phyloP scores from a whole-genome alignment of 1,284 basidiomycete species.

The Tremellales sp. region DNA sequence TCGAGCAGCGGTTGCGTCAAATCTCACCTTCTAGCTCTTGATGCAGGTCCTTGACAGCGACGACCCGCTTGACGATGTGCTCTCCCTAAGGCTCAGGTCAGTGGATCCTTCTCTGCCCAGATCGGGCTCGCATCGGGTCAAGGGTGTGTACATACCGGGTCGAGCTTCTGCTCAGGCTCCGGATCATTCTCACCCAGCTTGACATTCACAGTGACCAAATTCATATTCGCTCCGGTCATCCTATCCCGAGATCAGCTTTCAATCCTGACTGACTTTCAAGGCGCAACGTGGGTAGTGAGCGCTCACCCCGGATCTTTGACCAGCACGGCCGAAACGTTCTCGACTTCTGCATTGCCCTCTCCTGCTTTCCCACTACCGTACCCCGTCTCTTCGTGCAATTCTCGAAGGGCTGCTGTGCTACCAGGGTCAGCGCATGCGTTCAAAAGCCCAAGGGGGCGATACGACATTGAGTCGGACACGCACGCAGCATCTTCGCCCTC shows the following conservation, averaged over 20 bases:
- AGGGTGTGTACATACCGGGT: conserved; percentile 31
- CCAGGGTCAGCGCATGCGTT: neutral
- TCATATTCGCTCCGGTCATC: conserved; percentile 52
- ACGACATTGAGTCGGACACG: conserved; percentile 23
- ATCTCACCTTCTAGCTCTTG: conserved; percentile 61
- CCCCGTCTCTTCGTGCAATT: conserved; percentile 87
- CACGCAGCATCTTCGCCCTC: conserved; percentile 69
- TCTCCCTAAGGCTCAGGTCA: conserved; percentile 71
- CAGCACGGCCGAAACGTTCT: conserved; percentile 64
- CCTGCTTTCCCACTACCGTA: conserved; percentile 55
- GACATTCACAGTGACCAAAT: conserved; percentile 50
- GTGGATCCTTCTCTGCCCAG: no score
- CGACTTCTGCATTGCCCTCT: conserved; percentile 52
- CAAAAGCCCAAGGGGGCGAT: neutral
- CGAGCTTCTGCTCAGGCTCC: conserved; percentile 44
- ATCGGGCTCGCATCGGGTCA: no score
- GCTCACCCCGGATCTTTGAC: conserved; percentile 65
- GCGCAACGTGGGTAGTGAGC: no score
- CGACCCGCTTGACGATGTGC: conserved; percentile 68
- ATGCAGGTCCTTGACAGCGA: conserved; percentile 63
- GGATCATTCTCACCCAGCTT: conserved; percentile 45
- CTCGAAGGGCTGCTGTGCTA: conserved; percentile 65
- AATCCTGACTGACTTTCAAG: neutral
- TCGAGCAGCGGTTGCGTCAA: neutral
- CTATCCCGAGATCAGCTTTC: conserved; percentile 13